Evolutionary conservation across 176 grass and related monocot genomes (phyloP), one percentile per base, ranked within the genome.

Genomic region (Hyparrhenia diplandra): DNA sequence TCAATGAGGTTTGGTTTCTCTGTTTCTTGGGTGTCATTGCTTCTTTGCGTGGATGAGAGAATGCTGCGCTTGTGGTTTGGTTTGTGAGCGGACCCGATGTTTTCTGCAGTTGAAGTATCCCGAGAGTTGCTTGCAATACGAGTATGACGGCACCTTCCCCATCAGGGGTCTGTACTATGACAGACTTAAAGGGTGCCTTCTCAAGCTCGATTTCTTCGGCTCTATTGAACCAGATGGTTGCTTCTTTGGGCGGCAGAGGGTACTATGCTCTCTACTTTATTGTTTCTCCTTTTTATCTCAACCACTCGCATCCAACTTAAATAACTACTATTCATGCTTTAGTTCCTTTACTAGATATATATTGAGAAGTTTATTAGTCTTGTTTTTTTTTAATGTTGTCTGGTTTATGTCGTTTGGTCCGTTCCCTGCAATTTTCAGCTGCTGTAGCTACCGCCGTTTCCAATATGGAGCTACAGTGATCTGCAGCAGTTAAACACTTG

Each of bases 151-250:
- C 40, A 88, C 65, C 40, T 99, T 99, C 71, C 96, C 96, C 1
- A 89, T 99, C 80, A 99, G 96, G 76, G 93, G 96, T n/a, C 82
- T 95, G 55, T 99, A 91, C 71, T 99, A 99, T 75, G 96, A 99
- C 80, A 95, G 45, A 71, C 80, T 93, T 24, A 95, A 85, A 84
- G 96, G 93, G 31, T 95, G 90, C 69, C 90, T 99, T 80, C 42
- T 99, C 73, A 99, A 99, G 71, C 96, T 99, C 29, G 96, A 99
- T 75, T 99, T 99, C 69, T 95, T 99, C 5, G 96, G 96, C n/a
- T 95, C 96, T 57, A 99, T 99, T 24, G 96, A 99, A 73, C 73
- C 85, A 17, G 96, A 99, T 84, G 92, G 90, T 28, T 99, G 96
- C 90, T 99, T 88, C 77, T 94, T 95, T 85, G 96, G 96, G 6